A percentile compares a stretch with the other conserved stretches of the same genome.
Evolutionary conservation across 768 basidiomycete species (phyloP).

Genomic region (Cystobasidium ongulense): DNA sequence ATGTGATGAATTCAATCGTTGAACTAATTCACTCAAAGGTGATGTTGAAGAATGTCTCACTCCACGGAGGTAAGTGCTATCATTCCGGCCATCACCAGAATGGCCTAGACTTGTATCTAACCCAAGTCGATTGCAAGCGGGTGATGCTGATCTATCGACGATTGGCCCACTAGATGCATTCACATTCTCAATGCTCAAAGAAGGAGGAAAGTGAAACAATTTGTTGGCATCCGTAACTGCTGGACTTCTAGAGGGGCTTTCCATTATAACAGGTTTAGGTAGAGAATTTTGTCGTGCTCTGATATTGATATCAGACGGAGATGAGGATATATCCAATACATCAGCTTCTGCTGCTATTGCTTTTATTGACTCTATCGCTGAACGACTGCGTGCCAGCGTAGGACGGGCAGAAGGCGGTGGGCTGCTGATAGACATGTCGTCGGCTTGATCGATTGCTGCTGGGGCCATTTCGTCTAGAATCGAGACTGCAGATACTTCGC

Average conservation of each 20-base stretch:
- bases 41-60: background rate
- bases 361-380: background rate
- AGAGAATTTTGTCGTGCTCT: background rate
- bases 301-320: too few species aligned
- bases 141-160: background rate
- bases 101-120: background rate
- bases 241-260: constrained; percentile 15
- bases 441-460: background rate
- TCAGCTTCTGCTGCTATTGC: constrained; percentile 4
- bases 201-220: background rate
- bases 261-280: constrained; percentile 12
- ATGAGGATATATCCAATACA: background rate
- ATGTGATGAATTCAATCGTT: background rate
- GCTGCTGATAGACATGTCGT: background rate
- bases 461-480: background rate
- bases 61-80: background rate
- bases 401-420: background rate
- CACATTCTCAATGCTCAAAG: background rate
- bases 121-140: background rate
- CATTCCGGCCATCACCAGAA: background rate
- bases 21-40: background rate
- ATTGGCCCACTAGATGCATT: background rate
- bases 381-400: background rate
- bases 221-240: background rate
- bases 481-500: background rate